Percentiles rank a stretch among this genome's conserved stretches.
Conservation (phyloP, 2,329 filamentous ascomycete genomes). For the Akanthomyces muscarius region DNA sequence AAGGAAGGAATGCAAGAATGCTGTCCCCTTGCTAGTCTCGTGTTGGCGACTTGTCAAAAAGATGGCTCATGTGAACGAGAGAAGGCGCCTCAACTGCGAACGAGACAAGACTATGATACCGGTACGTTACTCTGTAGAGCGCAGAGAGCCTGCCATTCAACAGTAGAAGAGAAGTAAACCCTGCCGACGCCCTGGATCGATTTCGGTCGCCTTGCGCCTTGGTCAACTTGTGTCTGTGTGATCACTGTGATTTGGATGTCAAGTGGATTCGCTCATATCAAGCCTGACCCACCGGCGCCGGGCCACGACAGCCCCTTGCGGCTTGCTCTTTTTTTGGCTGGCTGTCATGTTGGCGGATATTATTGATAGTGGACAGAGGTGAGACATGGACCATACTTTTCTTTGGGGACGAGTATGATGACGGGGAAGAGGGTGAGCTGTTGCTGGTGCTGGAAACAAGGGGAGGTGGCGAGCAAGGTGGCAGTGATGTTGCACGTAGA, state of each 20-base stretch:
- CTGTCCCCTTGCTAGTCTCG: too few species aligned
- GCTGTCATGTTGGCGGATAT: neutral
- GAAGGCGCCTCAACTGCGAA: too few species aligned
- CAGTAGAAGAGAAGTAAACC: neutral
- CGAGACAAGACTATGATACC: too few species aligned
- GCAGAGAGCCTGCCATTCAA: too few species aligned
- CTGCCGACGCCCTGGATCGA: neutral
- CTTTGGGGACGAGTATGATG: neutral
- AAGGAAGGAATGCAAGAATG: too few species aligned
- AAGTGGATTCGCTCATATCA: constrained; percentile 1
- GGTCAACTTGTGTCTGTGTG: neutral
- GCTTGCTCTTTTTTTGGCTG: neutral
- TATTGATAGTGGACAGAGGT: neutral
- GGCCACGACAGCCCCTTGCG: neutral
- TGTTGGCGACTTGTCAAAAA: too few species aligned
- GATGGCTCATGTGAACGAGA: too few species aligned
- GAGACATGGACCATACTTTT: neutral
- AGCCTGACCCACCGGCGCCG: neutral
- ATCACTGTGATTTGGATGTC: neutral
- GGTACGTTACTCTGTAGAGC: too few species aligned
- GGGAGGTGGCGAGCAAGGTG: neutral
- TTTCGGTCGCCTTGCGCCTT: neutral
- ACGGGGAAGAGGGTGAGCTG: neutral
- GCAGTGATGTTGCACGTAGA: neutral
- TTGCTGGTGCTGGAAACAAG: neutral